Evolutionary conservation across 257 asterid species (phyloP), one percentile per base, ranked within the genome.

Genomic region (Nyctanthes arbortristis): DNA sequence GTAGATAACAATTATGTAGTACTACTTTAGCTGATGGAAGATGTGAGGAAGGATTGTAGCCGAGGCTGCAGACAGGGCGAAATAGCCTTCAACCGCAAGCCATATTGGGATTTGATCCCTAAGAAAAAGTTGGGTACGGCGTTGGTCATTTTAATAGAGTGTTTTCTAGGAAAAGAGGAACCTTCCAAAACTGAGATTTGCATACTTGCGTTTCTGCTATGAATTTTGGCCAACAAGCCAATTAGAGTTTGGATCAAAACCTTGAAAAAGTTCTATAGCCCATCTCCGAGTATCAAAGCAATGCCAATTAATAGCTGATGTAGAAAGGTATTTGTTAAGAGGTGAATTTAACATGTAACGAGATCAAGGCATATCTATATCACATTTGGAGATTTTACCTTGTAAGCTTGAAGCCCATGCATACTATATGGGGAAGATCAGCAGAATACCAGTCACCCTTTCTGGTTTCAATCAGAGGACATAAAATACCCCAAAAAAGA

Each of bases 401-500:
- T n/a, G n/a, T n/a, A n/a, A n/a, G n/a, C 95, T 35, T 85, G 86
- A 33, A 88, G 69, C 20, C 91, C 86, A 25, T 74, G 85, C 33
- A 88, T 71, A 66, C 77, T 84, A 68, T 29, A 31, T n/a, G 75
- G 9, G 67, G 22, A 12, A 77, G 78, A 68, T 69, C 71, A 63
- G 80, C 81, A 18, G 75, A 69, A 58, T 81, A 88, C 95, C 95
- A 88, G 30, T 75, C 73, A n/a, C 95, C 95, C 35, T 74, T 80
- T 59, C 75, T 76, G 5, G 68, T 74, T 68, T 74, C 67, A 31
- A 88, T 81, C n/a, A 83, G 69, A 37, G 95, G 91, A 91, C 94
- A 87, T 85, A 87, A 72, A 16, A 87, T 61, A 25, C 89, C 94
- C 94, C 94, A 83, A 22, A 91, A 87, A 25, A 87, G 69, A 58